Evolutionary conservation across 352 stramenopile species (phyloP).

Genomic region (Hyphochytrium catenoides): DNA sequence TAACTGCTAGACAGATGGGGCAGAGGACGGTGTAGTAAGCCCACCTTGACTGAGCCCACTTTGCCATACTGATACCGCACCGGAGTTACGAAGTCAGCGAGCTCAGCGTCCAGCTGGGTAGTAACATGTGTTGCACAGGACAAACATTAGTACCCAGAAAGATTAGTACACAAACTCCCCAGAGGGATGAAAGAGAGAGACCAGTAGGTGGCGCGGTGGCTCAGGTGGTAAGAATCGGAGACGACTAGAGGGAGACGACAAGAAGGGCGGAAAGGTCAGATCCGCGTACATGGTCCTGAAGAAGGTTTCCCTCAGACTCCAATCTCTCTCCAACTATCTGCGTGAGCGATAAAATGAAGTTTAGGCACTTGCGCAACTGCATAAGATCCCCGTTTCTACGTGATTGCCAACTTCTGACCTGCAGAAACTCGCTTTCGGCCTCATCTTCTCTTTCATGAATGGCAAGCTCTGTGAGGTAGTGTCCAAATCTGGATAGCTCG

Average conservation of each 20-base stretch:
- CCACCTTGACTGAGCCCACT: constrained; percentile 54
- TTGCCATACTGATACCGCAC: constrained; percentile 56
- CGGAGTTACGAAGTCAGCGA: constrained; percentile 60
- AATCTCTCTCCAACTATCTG: constrained; percentile 45
- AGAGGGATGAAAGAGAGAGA: neutral
- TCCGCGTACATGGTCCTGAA: constrained; percentile 53
- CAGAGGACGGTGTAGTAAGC: no score
- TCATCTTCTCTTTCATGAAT: constrained; percentile 40
- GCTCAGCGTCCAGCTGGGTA: constrained; percentile 35
- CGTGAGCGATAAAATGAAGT: neutral
- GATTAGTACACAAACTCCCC: neutral
- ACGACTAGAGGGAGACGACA: no score
- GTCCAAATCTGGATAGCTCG: constrained; percentile 56
- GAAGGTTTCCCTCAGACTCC: constrained; percentile 54
- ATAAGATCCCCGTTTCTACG: neutral
- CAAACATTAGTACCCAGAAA: neutral
- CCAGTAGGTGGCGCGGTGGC: no score
- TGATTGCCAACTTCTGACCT: constrained; percentile 14
- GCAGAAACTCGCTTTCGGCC: constrained; percentile 38
- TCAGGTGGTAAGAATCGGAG: no score
- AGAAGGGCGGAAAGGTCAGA: no score
- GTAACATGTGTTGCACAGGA: neutral
- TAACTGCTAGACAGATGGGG: no score
- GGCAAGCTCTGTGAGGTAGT: constrained; percentile 40
- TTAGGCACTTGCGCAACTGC: neutral